phyloP scores from a whole-genome alignment of 169 alveolate species.

The Babesia divergens region DNA sequence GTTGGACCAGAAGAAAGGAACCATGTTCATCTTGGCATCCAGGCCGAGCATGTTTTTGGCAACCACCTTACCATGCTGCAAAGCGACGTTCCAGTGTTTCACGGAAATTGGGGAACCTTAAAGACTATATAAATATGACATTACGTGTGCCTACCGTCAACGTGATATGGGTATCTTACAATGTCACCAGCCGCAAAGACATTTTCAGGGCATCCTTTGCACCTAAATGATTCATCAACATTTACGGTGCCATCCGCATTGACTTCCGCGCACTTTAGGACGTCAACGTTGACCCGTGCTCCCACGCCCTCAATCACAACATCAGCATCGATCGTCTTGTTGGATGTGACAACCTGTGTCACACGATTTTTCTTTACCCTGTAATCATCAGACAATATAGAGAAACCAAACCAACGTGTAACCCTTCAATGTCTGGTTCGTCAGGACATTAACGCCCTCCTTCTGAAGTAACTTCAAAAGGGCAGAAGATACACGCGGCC shows the following conservation, averaged over 20 bases:
- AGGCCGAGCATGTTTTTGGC: constrained; percentile 72
- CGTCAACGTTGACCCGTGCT: constrained; percentile 61
- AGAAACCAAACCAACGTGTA: background rate
- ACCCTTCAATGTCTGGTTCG: constrained; percentile 47
- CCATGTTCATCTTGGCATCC: constrained; percentile 46
- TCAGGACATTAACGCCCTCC: constrained; percentile 58
- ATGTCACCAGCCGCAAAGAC: constrained; percentile 78
- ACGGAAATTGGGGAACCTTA: constrained; percentile 34
- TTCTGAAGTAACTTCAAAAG: constrained; percentile 60
- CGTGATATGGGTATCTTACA: constrained; percentile 71
- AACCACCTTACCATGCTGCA: constrained; percentile 80
- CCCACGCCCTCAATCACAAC: constrained; percentile 79
- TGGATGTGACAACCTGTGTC: constrained; percentile 65
- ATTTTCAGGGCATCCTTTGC: constrained; percentile 62
- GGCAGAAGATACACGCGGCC: constrained; percentile 64
- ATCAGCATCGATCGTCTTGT: constrained; percentile 69
- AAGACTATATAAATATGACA: background rate
- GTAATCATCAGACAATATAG: background rate
- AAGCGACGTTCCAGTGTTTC: constrained; percentile 80
- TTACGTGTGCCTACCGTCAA: constrained; percentile 47
- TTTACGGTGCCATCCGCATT: constrained; percentile 54
- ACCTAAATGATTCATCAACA: constrained; percentile 67
- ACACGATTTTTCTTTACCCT: constrained; percentile 44
- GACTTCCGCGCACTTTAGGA: constrained; percentile 59
- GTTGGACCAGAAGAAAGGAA: constrained; percentile 79